These are phyloP conservation scores for Pyrenophora teres DNA, from an alignment of 2,329 filamentous ascomycete genomes.

Conservation along the genomic window DNA sequence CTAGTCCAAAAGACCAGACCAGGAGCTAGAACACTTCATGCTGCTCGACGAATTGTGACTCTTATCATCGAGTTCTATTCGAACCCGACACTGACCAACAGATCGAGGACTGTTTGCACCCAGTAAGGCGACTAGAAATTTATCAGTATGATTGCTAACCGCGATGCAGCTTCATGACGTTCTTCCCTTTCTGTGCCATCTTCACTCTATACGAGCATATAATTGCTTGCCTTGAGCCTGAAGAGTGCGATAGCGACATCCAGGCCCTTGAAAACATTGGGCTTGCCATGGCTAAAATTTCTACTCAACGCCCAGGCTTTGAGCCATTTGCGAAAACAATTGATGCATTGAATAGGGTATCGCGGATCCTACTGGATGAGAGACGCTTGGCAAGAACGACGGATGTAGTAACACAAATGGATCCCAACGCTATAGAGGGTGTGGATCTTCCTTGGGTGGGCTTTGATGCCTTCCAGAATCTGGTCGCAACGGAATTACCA, in stretches of 20 bases:
- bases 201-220: conserved; percentile 40
- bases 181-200: conserved; percentile 38
- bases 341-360: conserved; percentile 37
- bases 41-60: conserved; percentile 31
- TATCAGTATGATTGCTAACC: not conserved
- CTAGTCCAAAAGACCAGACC: conserved; percentile 9
- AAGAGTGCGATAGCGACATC: conserved; percentile 34
- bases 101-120: conserved; percentile 15
- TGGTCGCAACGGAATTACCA: conserved; percentile 16
- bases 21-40: conserved; percentile 23
- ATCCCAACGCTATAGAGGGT: too few species aligned
- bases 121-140: conserved; percentile 20
- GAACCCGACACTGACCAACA: not conserved
- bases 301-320: conserved; percentile 20
- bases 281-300: conserved; percentile 25
- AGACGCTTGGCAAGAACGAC: conserved; percentile 6
- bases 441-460: not conserved
- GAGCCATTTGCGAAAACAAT: conserved; percentile 33
- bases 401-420: too few species aligned
- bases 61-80: conserved; percentile 28
- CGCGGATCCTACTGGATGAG: conserved; percentile 31
- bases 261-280: conserved; percentile 28
- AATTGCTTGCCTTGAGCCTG: conserved; percentile 25
- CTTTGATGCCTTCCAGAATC: conserved; percentile 13
- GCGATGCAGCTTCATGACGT: conserved; percentile 29